A percentile compares a stretch with the other conserved stretches of the same genome.
phyloP scores from a whole-genome alignment of 225 moss, liverwort and hornwort genomes.

The Sphagnum contortum region DNA sequence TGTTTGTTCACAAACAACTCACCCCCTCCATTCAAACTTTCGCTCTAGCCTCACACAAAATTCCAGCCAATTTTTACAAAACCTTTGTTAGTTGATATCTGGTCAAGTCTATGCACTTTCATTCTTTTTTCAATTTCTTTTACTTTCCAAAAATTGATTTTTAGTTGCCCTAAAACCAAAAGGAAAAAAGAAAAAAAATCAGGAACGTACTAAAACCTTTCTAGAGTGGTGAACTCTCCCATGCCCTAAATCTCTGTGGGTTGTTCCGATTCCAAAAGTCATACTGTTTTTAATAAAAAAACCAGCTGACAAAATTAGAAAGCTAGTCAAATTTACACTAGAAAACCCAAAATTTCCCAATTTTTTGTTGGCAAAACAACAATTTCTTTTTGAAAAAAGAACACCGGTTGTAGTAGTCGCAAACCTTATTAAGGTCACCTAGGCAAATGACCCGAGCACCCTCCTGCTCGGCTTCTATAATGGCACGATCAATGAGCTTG shows the following conservation, averaged over 20 bases:
- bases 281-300: too few relatives aligned
- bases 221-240: background rate
- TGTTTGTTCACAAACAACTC: constrained; percentile 27
- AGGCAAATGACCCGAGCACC: constrained; percentile 65
- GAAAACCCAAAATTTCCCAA: background rate
- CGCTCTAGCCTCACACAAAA: background rate
- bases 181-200: background rate
- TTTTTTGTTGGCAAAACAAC: too few relatives aligned
- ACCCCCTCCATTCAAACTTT: constrained; percentile 66
- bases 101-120: too few relatives aligned
- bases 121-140: too few relatives aligned
- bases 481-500: constrained; percentile 46
- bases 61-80: background rate
- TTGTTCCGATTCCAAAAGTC: background rate
- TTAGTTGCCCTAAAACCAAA: too few relatives aligned
- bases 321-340: background rate
- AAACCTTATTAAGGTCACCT: constrained; percentile 79
- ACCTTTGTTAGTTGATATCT: too few relatives aligned
- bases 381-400: background rate
- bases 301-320: background rate
- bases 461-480: constrained; percentile 43
- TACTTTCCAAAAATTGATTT: too few relatives aligned
- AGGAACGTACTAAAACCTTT: background rate
- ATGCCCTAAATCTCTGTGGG: background rate
- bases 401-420: background rate